A percentile compares a stretch with the other conserved stretches of the same genome.
Conservation (phyloP, 345 rosid genomes). For the Orychophragmus violaceus region DNA sequence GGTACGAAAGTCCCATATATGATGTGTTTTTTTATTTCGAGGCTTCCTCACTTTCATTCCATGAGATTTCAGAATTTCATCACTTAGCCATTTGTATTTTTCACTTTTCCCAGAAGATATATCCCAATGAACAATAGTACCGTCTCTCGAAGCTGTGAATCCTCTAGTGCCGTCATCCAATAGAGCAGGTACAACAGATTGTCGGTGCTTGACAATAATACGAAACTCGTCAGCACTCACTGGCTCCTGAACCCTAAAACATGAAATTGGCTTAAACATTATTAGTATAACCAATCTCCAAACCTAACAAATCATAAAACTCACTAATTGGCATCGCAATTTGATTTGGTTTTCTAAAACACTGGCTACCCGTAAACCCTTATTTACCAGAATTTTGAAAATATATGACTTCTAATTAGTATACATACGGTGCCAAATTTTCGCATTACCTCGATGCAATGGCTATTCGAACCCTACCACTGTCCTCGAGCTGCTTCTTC, state of each 20-base stretch:
- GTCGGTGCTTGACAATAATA: constrained; percentile 60
- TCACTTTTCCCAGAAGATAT: constrained; percentile 60
- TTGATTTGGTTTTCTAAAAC: no score
- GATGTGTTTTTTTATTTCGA: constrained; percentile 64
- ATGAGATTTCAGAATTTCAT: constrained; percentile 56
- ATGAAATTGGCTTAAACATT: no score
- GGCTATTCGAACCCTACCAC: constrained; percentile 66
- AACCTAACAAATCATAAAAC: background rate
- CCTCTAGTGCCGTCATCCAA: constrained; percentile 85
- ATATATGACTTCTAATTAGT: background rate
- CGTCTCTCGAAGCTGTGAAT: constrained; percentile 90
- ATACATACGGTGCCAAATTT: no score
- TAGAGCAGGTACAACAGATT: constrained; percentile 71
- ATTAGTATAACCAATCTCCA: no score
- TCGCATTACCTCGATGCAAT: constrained; percentile 78
- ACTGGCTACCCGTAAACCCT: background rate
- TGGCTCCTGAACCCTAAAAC: constrained; percentile 75
- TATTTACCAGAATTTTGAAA: background rate
- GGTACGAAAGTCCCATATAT: constrained; percentile 90
- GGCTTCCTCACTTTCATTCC: constrained; percentile 77
- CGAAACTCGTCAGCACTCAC: constrained; percentile 43
- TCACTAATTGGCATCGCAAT: no score
- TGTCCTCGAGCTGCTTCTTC: constrained; percentile 85
- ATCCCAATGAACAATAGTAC: constrained; percentile 82
- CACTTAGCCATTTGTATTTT: constrained; percentile 72